Evolutionary conservation across 352 stramenopile genomes (phyloP).

Genomic region (Phytophthora meadii): DNA sequence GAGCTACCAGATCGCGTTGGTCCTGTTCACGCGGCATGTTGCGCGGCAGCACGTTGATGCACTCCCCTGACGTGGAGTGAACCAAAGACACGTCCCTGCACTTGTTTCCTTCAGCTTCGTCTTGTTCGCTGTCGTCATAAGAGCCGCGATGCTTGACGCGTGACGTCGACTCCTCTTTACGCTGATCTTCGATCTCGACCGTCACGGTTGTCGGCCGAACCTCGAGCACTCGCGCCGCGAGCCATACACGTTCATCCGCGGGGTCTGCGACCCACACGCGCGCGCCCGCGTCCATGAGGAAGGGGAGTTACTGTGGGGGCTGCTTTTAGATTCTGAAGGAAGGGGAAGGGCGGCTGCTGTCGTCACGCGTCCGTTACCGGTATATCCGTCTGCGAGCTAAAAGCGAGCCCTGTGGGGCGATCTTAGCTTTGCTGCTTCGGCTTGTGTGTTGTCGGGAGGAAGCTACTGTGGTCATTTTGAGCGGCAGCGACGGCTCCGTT

Average conservation of each 20-base stretch:
- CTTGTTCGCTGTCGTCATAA: conserved; percentile 19
- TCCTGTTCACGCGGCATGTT: conserved; percentile 73
- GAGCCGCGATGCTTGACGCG: conserved; percentile 14
- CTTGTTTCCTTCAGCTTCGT: conserved; percentile 17
- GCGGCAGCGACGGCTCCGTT: not conserved
- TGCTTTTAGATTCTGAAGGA: conserved; percentile 16
- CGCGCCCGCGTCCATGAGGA: conserved; percentile 73
- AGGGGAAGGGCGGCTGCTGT: not conserved
- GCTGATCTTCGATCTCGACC: conserved; percentile 34
- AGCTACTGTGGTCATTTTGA: conserved; percentile 23
- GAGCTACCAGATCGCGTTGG: conserved; percentile 75
- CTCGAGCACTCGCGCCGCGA: conserved; percentile 52
- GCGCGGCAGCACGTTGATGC: conserved; percentile 71
- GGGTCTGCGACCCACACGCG: conserved; percentile 77
- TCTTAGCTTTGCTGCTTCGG: conserved; percentile 8
- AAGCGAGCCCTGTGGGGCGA: not conserved
- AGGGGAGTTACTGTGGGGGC: not conserved
- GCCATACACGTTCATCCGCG: conserved; percentile 63
- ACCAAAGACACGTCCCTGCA: conserved; percentile 47
- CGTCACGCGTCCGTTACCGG: conserved; percentile 14
- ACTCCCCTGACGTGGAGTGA: conserved; percentile 54
- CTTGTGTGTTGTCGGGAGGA: conserved; percentile 30
- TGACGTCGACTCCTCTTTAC: conserved; percentile 8
- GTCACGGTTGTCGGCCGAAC: conserved; percentile 13
- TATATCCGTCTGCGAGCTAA: conserved; percentile 4